Base-by-base conservation (phyloP, 371 early-diverging fungal genomes). In the Syncephalastrum monosporum region DNA sequence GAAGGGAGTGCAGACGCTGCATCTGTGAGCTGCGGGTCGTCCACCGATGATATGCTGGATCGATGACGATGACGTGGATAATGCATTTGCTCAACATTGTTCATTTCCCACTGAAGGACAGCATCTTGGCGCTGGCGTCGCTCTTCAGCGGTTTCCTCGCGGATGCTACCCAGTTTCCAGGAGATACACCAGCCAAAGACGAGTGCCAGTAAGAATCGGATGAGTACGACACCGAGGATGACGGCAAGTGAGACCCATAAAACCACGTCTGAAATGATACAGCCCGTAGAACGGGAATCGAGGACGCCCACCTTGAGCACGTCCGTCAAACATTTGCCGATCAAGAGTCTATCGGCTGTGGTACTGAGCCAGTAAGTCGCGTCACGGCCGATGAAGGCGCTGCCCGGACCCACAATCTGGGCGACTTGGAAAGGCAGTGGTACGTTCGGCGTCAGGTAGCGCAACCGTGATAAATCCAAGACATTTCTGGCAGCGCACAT, bases 171-270 rank as follows among this genome's bases (percentile, higher is more conserved):
- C 57, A 91, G 68, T 29, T 87, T 75, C 75, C 85, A 85, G 4
- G 86, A 83, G 46, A 91, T 69, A 42, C 86, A 82, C 92, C 92
- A 93, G 12, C 87, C 89, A 79, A 93, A 93, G 41, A 89, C 76
- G 19, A 92, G 63, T 0, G 94, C 92, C 77, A 94, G 71, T 43
- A 90, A 71, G 71, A 94, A 94, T 60, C 89, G 91, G 64, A 84
- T 84, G 64, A 91, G 52, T 17, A 93, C 91, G 0, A 89, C 88
- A 38, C 89, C 85, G 19, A 92, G 62, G 57, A 92, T 91, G 47
- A 92, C 86, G 21, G 87, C 81, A 19, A 93, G 71, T 8, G 91
- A 90, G 6, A 88, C 81, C 65, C 85, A 91, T 3, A 91, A 73
- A 10, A 89, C 83, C 45, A 91, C 86, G 61, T 90, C 88, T 5